Evolutionary conservation across 441 rosid genomes (phyloP).

Genomic region (Arabidopsis hybrid): DNA sequence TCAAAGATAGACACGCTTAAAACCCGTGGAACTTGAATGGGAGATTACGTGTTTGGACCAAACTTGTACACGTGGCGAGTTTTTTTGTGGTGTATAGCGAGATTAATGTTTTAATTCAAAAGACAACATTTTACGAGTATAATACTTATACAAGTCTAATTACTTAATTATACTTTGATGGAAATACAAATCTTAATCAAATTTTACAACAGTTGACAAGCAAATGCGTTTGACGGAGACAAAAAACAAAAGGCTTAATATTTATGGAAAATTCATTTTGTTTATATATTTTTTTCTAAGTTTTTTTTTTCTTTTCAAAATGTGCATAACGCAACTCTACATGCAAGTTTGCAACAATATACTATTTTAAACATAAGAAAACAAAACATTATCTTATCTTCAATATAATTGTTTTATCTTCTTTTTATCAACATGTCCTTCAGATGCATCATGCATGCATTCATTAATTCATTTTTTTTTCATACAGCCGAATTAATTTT

Average conservation of each 20-base stretch:
- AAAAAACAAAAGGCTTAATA: neutral
- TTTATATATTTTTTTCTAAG: neutral
- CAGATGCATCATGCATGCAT: constrained; percentile 19
- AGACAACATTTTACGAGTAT: neutral
- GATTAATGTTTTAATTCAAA: neutral
- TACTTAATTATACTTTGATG: neutral
- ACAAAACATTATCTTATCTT: constrained; percentile 41
- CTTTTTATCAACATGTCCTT: constrained; percentile 4
- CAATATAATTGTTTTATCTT: neutral
- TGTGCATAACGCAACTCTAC: constrained; percentile 20
- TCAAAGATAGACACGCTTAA: neutral
- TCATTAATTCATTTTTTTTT: neutral
- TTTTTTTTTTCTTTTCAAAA: neutral
- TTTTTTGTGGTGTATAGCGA: neutral
- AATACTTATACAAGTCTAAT: neutral
- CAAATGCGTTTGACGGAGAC: neutral
- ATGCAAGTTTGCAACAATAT: neutral
- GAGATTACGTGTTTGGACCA: constrained; percentile 22
- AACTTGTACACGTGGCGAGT: neutral
- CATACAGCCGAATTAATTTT: neutral
- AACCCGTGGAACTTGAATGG: neutral
- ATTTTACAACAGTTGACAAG: neutral
- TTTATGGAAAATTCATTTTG: neutral
- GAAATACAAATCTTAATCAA: neutral
- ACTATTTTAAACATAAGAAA: neutral